Conservation (phyloP, 495 filamentous ascomycete genomes). For the Annulohypoxylon nitens region DNA sequence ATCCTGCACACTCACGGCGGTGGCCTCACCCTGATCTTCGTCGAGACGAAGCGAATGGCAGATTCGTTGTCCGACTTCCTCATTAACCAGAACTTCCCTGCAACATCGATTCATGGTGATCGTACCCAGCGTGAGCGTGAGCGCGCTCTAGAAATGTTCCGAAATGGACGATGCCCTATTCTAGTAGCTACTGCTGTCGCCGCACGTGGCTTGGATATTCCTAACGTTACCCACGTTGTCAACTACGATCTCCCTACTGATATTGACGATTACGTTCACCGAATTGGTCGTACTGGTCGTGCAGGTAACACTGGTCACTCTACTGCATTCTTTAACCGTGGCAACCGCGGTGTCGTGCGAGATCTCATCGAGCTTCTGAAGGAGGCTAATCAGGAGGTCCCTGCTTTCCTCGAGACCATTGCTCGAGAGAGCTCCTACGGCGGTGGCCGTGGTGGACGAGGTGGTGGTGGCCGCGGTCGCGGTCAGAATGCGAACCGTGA, state of each 20-base stretch:
- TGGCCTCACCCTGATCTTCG: slow-evolving; percentile 96
- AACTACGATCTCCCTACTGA: slow-evolving; percentile 99
- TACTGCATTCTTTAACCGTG: slow-evolving; percentile 99
- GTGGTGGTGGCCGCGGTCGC: slow-evolving; percentile 75
- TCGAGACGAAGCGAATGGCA: slow-evolving; percentile 99
- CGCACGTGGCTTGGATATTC: slow-evolving; percentile 95
- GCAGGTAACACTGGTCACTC: slow-evolving; percentile 98
- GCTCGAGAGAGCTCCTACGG: slow-evolving; percentile 91
- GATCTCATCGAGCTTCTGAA: slow-evolving; percentile 96
- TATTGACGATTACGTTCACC: slow-evolving; percentile 99
- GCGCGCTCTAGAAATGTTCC: slow-evolving; percentile 96
- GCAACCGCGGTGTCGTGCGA: slow-evolving; percentile 95
- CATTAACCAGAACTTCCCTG: slow-evolving; percentile 97
- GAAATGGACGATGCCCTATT: slow-evolving; percentile 93
- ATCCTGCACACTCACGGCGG: slow-evolving; percentile 95
- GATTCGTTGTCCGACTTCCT: slow-evolving; percentile 97
- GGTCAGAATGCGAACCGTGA: slow-evolving; percentile 82
- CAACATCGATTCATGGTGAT: slow-evolving; percentile 98
- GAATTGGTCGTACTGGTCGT: slow-evolving; percentile 99
- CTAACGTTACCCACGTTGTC: slow-evolving; percentile 97
- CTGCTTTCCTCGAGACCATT: slow-evolving; percentile 93
- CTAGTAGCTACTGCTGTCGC: slow-evolving; percentile 97
- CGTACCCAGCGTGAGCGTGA: slow-evolving; percentile 99
- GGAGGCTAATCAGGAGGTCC: slow-evolving; percentile 97
- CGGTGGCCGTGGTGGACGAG: slow-evolving; percentile 77